phyloP scores from a whole-genome alignment of 345 rosid species.

The Syzygium grande region DNA sequence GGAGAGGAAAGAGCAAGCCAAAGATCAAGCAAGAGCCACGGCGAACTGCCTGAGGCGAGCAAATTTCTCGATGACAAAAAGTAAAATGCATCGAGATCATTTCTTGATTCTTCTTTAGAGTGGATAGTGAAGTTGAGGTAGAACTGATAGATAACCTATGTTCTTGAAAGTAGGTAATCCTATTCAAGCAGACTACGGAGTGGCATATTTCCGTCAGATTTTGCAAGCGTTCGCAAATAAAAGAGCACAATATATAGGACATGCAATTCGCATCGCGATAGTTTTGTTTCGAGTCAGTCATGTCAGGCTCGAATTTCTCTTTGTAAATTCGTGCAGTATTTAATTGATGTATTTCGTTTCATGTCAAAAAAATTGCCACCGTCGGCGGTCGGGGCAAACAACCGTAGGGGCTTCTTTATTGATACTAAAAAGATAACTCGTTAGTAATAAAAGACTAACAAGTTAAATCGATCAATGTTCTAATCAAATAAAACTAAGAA shows the following conservation, averaged over 20 bases:
- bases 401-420: neutral
- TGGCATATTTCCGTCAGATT: neutral
- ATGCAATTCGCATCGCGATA: too few relatives aligned
- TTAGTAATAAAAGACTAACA: neutral
- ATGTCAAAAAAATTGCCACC: neutral
- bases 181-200: accelerated
- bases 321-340: neutral
- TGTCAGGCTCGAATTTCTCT: neutral
- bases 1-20: too few relatives aligned
- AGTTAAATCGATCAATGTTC: neutral
- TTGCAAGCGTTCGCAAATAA: too few relatives aligned
- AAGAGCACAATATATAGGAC: too few relatives aligned
- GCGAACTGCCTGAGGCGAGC: neutral
- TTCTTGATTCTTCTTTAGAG: neutral
- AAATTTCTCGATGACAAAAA: neutral
- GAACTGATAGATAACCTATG: neutral
- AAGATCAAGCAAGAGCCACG: neutral
- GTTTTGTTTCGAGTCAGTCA: too few relatives aligned
- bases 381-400: too few relatives aligned
- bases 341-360: neutral
- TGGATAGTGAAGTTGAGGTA: neutral
- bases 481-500: neutral
- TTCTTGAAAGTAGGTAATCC: neutral
- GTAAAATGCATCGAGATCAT: neutral
- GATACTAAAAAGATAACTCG: neutral